phyloP scores from a whole-genome alignment of 371 early-diverging fungal species.

The Sporodiniella umbellata region DNA sequence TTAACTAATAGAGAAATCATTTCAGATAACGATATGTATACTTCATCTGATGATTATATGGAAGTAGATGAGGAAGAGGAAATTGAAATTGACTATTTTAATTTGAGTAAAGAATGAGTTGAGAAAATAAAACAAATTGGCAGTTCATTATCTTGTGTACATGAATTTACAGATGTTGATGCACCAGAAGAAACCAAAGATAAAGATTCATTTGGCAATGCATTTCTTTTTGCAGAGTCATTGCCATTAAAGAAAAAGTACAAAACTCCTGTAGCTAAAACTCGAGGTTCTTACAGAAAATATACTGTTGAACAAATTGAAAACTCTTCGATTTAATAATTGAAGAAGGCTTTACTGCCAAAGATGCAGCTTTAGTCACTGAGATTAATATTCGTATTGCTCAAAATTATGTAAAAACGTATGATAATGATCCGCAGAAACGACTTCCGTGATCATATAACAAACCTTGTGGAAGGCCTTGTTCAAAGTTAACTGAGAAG shows the following conservation, averaged over 20 bases:
- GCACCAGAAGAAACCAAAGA: slow-evolving; percentile 2
- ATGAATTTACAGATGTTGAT: slow-evolving; percentile 3
- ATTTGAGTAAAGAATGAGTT: background rate
- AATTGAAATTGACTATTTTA: slow-evolving; percentile 1
- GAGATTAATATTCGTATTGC: slow-evolving; percentile 14
- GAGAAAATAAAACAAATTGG: background rate
- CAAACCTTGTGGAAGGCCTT: slow-evolving; percentile 3
- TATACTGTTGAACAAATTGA: slow-evolving; percentile 2
- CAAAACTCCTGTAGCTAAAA: slow-evolving; percentile 1
- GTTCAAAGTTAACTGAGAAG: slow-evolving; percentile 9
- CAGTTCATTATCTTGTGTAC: slow-evolving; percentile 1
- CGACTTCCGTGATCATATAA: slow-evolving; percentile 10
- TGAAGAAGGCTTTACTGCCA: slow-evolving; percentile 1
- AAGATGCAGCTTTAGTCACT: slow-evolving; percentile 10
- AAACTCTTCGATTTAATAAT: background rate
- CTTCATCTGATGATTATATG: slow-evolving; percentile 11
- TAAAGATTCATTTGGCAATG: slow-evolving; percentile 3
- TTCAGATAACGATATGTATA: slow-evolving; percentile 7
- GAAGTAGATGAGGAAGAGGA: too few relatives aligned
- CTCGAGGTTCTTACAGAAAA: background rate
- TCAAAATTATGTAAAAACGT: slow-evolving; percentile 11
- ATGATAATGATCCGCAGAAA: slow-evolving; percentile 10
- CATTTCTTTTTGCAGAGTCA: slow-evolving; percentile 3
- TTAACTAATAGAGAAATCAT: slow-evolving; percentile 3
- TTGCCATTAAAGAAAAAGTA: background rate